phyloP scores from a whole-genome alignment of 805 yeast genomes.

The Suhomyces canberraensis region DNA sequence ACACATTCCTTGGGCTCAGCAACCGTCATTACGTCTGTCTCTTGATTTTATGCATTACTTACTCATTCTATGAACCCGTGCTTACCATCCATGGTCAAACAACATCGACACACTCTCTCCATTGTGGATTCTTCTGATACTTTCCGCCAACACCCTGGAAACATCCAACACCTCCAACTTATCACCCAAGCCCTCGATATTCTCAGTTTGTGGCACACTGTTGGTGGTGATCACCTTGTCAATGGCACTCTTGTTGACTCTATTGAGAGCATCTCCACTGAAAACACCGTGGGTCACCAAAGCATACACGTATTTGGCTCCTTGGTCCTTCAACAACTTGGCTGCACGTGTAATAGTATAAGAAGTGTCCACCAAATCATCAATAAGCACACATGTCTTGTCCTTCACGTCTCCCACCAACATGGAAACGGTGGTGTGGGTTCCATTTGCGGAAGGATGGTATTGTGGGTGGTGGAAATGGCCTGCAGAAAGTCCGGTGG shows the following conservation, averaged over 20 bases:
- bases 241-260: constrained; percentile 64
- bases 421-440: constrained; percentile 48
- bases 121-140: constrained; percentile 91
- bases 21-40: too few relatives aligned
- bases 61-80: too few relatives aligned
- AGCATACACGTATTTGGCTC: constrained; percentile 83
- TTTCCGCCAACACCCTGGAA: constrained; percentile 85
- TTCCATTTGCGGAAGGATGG: not conserved
- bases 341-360: constrained; percentile 92
- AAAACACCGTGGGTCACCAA: constrained; percentile 90
- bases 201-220: constrained; percentile 79
- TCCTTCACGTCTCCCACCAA: constrained; percentile 91
- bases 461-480: not conserved
- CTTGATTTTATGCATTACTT: too few relatives aligned
- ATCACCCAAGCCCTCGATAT: constrained; percentile 48
- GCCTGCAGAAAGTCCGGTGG: constrained; percentile 1
- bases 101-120: constrained; percentile 95
- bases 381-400: constrained; percentile 84
- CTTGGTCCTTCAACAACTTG: constrained; percentile 84
- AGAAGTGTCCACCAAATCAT: constrained; percentile 92
- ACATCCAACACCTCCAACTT: constrained; percentile 83
- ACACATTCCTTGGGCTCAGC: too few relatives aligned
- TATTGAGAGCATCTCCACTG: constrained; percentile 82
- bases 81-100: constrained; percentile 77
- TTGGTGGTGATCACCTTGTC: constrained; percentile 88